Evolutionary conservation across 805 yeast genomes (phyloP).

Genomic region (Pichia pseudocactophila): DNA sequence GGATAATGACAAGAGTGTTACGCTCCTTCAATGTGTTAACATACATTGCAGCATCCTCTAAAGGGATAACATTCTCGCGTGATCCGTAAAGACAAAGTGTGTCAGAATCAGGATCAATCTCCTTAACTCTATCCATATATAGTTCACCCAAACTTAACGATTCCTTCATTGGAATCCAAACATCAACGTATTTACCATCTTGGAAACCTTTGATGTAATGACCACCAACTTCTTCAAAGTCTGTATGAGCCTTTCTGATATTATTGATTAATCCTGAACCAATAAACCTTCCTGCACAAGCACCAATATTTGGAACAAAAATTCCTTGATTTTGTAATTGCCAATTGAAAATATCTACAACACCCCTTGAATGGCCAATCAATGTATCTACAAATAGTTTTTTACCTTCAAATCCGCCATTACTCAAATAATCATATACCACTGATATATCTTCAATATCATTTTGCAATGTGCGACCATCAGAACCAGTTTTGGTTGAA

Average conservation of each 20-base stretch:
- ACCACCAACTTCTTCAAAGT: constrained; percentile 35
- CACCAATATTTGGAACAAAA: constrained; percentile 53
- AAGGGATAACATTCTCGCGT: constrained; percentile 56
- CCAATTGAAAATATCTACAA: constrained; percentile 68
- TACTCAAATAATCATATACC: constrained; percentile 30
- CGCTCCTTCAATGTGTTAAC: constrained; percentile 51
- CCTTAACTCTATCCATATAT: constrained; percentile 29
- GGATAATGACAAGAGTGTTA: constrained; percentile 48
- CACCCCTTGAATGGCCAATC: constrained; percentile 77
- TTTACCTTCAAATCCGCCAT: constrained; percentile 25
- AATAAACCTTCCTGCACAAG: constrained; percentile 64
- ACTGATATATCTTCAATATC: constrained; percentile 63
- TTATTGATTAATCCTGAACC: constrained; percentile 38
- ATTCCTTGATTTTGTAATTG: constrained; percentile 32
- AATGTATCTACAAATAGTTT: constrained; percentile 45
- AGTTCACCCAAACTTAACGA: constrained; percentile 39
- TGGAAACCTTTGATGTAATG: constrained; percentile 35
- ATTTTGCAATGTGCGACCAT: constrained; percentile 51
- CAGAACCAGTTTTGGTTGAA: constrained; percentile 41
- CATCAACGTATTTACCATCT: constrained; percentile 36
- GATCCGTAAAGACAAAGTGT: constrained; percentile 64
- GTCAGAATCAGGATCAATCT: constrained; percentile 35
- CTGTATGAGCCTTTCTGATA: constrained; percentile 26
- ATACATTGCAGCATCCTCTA: constrained; percentile 49
- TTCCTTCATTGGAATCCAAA: constrained; percentile 43